Evolutionary conservation across 208 protist species (phyloP), one percentile per base, ranked within the genome.

Genomic region (Phytomonas francai): DNA sequence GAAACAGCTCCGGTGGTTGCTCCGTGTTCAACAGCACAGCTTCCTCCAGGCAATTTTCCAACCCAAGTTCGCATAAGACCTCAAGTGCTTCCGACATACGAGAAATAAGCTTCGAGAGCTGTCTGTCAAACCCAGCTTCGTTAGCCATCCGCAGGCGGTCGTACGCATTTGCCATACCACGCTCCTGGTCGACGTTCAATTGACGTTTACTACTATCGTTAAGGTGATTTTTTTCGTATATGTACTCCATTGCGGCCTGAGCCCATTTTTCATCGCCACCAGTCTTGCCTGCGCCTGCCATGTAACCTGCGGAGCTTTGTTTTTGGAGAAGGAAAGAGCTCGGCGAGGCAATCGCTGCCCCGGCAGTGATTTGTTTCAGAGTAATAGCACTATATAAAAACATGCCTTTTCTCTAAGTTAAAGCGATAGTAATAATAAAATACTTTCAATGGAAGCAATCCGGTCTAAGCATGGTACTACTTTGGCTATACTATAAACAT

Each of bases 201-300:
- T 92, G 81, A 14, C 88, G 79, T 74, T 96, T 96, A 8, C 84
- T 72, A 11, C 74, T 68, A 58, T 95, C 89, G 66, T 88, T 92
- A 33, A 87, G 80, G 70, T 91, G 89, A 27, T 84, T 84, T 73
- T 88, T 86, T 56, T 95, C 87, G 73, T 95, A 86, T 63, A 95
- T 83, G 75, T 95, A 95, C 76, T 92, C 84, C 85, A 95, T 91
- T 45, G 83, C 85, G 5, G 83, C 83, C 57, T 95, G 89, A 0
- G 87, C 87, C 87, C 87, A 95, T 76, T 93, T 92, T 77, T 95
- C 89, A 12, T 95, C 89, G 54, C 74, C 79, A 25, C 89, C 89
- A 28, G 84, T 76, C 72, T 92, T 92, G 0, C 84, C 82, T 22
- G 83, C 84, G 59, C 67, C 80, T 6, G 82, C 84, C 76, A 89